phyloP scores from a whole-genome alignment of 768 basidiomycete species.

The Russula lepida region DNA sequence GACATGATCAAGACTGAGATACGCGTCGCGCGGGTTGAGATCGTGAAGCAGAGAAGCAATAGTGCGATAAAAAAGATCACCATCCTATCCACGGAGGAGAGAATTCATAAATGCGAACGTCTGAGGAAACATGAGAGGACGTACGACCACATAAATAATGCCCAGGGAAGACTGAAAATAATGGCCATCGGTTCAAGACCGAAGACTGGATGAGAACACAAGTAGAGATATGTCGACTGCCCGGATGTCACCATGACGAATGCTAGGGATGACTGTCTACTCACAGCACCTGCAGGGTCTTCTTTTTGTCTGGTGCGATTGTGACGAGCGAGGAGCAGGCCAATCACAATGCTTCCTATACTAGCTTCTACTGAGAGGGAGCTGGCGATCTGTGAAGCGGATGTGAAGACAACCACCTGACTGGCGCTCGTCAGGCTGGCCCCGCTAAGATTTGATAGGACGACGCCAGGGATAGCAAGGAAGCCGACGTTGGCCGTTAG shows the following conservation, averaged over 20 bases:
- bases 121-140: background rate
- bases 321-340: conserved; percentile 13
- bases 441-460: background rate
- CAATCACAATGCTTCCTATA: conserved; percentile 14
- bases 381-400: conserved; percentile 9
- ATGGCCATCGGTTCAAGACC: conserved; percentile 14
- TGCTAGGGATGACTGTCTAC: background rate
- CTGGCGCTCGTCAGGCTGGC: background rate
- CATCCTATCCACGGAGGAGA: background rate
- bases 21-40: conserved; percentile 5
- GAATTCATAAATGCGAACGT: background rate
- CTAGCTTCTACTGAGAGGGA: conserved; percentile 8
- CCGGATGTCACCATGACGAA: background rate
- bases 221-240: conserved; percentile 6
- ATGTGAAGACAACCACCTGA: background rate
- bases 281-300: conserved; percentile 7
- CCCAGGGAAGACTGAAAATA: conserved; percentile 13
- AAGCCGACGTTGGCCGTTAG: conserved; percentile 30
- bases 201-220: background rate
- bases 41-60: conserved; percentile 7
- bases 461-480: conserved; percentile 29
- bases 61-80: conserved; percentile 11
- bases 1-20: background rate
- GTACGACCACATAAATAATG: conserved; percentile 14
- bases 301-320: conserved; percentile 6